Evolutionary conservation across 148 eudicot species (phyloP).

Genomic region (Vaccinium darrowii): DNA sequence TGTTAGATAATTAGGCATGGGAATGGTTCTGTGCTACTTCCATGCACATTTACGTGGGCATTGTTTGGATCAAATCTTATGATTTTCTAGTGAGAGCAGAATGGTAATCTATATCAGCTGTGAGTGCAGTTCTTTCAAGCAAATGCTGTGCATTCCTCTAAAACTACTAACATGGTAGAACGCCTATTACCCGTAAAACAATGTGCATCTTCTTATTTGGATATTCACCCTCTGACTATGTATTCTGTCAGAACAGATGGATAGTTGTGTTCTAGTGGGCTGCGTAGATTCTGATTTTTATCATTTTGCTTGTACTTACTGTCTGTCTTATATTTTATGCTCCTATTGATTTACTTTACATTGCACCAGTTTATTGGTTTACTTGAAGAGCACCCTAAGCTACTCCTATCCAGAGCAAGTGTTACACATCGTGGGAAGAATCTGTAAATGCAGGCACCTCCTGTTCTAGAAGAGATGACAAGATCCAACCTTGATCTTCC

Average conservation of each 20-base stretch:
- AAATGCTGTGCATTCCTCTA: not conserved
- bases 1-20: not conserved
- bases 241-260: not conserved
- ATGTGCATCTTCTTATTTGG: not conserved
- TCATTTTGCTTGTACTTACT: not conserved
- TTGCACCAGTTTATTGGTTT: constrained; percentile 72
- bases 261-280: not conserved
- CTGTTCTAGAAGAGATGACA: constrained; percentile 92
- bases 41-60: not conserved
- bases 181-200: not conserved
- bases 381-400: constrained; percentile 74
- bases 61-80: not conserved
- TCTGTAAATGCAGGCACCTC: constrained; percentile 96
- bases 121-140: not conserved
- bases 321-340: not conserved
- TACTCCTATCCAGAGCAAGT: constrained; percentile 71
- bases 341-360: not conserved
- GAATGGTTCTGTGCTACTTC: not conserved
- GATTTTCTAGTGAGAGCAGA: not conserved
- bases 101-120: not conserved
- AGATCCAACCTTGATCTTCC: constrained; percentile 61
- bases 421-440: constrained; percentile 66
- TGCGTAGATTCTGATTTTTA: not conserved
- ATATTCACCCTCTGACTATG: not conserved
- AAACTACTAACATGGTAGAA: not conserved